A percentile compares a stretch with the other conserved stretches of the same genome.
phyloP scores from a whole-genome alignment of 2,329 filamentous ascomycete genomes.

The Aspergillus ochraceoroseus region DNA sequence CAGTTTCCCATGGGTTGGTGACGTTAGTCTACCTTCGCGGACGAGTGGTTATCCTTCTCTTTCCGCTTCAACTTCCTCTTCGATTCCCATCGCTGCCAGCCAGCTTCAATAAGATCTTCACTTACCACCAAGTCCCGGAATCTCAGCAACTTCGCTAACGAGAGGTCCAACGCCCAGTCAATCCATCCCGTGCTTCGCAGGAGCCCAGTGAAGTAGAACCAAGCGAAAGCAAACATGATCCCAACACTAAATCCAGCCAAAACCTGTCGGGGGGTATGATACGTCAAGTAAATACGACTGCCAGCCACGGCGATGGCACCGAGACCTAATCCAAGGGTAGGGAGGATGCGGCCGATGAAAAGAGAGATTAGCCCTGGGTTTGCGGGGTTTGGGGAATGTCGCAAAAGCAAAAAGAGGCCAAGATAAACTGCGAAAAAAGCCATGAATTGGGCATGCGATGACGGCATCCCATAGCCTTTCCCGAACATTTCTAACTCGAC shows the following conservation, averaged over 20 bases:
- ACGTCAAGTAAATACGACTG: constrained; percentile 85
- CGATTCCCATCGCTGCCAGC: constrained; percentile 87
- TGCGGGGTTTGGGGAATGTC: constrained; percentile 59
- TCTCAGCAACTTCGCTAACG: constrained; percentile 61
- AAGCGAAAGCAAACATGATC: constrained; percentile 62
- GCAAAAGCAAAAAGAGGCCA: constrained; percentile 74
- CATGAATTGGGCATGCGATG: constrained; percentile 91
- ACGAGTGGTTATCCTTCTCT: constrained; percentile 19
- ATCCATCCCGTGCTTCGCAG: constrained; percentile 65
- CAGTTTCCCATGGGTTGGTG: neutral
- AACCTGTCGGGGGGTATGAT: constrained; percentile 86
- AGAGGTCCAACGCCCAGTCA: constrained; percentile 64
- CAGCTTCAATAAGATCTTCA: constrained; percentile 84
- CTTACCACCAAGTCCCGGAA: constrained; percentile 78
- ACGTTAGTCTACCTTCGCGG: constrained; percentile 29
- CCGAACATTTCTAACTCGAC: constrained; percentile 59
- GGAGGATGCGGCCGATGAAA: constrained; percentile 53
- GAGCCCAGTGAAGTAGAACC: constrained; percentile 70
- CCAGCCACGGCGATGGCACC: constrained; percentile 67
- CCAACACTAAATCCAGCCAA: constrained; percentile 72
- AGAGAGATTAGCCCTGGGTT: constrained; percentile 42
- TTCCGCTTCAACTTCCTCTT: constrained; percentile 38
- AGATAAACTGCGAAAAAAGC: constrained; percentile 85
- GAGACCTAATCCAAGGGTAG: constrained; percentile 55
- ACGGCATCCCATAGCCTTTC: constrained; percentile 97